Evolutionary conservation across 495 filamentous ascomycete species (phyloP).

Genomic region (Lophiotrema nucula): DNA sequence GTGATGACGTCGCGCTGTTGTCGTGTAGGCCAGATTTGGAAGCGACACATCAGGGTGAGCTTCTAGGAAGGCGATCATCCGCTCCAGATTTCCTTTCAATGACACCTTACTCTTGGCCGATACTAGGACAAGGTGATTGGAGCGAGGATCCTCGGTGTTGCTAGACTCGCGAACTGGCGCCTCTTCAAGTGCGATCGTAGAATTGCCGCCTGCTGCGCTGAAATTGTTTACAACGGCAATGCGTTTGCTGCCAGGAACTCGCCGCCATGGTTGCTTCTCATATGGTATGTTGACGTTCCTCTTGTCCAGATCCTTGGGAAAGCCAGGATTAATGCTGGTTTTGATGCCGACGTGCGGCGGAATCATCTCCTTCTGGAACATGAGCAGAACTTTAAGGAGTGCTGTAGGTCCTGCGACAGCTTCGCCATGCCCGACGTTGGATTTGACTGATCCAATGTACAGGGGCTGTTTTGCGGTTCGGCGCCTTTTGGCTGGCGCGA

Average conservation of each 20-base stretch:
- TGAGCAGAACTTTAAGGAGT: slow-evolving; percentile 43
- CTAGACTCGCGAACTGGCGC: not conserved
- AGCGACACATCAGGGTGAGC: not conserved
- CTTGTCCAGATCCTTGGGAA: not conserved
- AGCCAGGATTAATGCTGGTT: slow-evolving; percentile 14
- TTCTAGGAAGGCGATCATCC: not conserved
- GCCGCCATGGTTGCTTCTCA: not conserved
- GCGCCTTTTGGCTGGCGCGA: too few species aligned
- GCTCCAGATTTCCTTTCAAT: not conserved
- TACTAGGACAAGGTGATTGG: not conserved
- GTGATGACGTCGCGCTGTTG: not conserved
- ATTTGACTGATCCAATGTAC: slow-evolving; percentile 38
- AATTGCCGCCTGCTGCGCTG: slow-evolving; percentile 37
- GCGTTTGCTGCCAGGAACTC: slow-evolving; percentile 11
- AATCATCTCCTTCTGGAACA: slow-evolving; percentile 27
- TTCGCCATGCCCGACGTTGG: slow-evolving; percentile 42
- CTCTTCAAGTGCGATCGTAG: slow-evolving; percentile 44
- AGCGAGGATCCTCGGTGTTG: not conserved
- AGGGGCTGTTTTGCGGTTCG: slow-evolving; percentile 15
- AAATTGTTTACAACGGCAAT: slow-evolving; percentile 36
- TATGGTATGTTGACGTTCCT: slow-evolving; percentile 33
- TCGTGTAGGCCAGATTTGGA: not conserved
- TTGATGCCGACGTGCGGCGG: slow-evolving; percentile 24
- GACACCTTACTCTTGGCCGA: not conserved
- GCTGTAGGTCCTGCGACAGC: slow-evolving; percentile 39